Base-by-base conservation (phyloP, 257 asterid genomes). In the Mentha longifolia region DNA sequence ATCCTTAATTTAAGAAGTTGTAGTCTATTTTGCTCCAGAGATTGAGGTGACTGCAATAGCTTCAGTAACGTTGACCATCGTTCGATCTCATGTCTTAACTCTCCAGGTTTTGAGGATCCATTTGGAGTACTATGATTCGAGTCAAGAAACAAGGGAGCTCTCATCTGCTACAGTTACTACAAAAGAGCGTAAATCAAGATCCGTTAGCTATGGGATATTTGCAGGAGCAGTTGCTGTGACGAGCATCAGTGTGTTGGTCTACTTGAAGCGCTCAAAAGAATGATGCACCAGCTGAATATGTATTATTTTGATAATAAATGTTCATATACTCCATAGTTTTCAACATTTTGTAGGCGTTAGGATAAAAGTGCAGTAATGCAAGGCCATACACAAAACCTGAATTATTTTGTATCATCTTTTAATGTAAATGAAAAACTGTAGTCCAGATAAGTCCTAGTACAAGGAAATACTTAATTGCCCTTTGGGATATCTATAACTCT, bases 21-120 rank as follows among this genome's bases (percentile, higher is more conserved):
- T 25, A 28, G 31, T 19, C 25, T 56, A 56, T 56, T 25, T 56
- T 49, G n/a, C 55, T 49, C 22, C 9, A 6, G 55, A 49, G 22
- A 14, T 45, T 45, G 6, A 3, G 17, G 7, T 3, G 17, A 45
- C 17, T 45, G 19, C 52, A 15, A 5, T 15, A 47, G 52, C 52
- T 47, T 47, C 28, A 6, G 22, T n/a, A 50, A 16, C 1, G 1
- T 2, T 58, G 43, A 56, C 39, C 10, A 42, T 37, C 10, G 33
- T 37, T 60, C 22, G 57, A 51, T 47, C 3, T 58, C 33, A 65
- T 52, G 45, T 17, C 30, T 65, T 28, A 12, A 8, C 14, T 71
- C 54, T 31, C 60, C 82, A 91, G 99, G 90, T 91, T 19, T 83
- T 94, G 87, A 85, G 96, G 72, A 82, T 94, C 73, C 95, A 94